A percentile compares a stretch with the other conserved stretches of the same genome.
Evolutionary conservation across 768 basidiomycete genomes (phyloP).

Genomic region (Dentipellis sp.): DNA sequence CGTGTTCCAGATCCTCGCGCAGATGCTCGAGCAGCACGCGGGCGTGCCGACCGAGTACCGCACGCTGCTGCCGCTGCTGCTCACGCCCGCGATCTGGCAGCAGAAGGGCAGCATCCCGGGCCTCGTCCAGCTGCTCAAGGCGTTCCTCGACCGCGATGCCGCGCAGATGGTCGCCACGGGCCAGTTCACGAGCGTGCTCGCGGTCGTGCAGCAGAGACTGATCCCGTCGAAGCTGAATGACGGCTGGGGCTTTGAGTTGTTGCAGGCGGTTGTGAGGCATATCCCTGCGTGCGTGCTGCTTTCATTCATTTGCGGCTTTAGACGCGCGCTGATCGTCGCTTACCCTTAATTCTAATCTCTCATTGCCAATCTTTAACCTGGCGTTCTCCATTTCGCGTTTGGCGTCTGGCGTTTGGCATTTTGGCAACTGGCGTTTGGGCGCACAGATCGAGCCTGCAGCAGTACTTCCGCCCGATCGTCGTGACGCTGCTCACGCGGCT

Average conservation of each 20-base stretch:
- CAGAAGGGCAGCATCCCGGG: conserved; percentile 94
- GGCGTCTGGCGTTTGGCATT: not conserved
- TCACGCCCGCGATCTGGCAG: conserved; percentile 83
- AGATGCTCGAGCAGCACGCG: conserved; percentile 83
- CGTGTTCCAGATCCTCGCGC: conserved; percentile 92
- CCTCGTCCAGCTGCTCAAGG: conserved; percentile 78
- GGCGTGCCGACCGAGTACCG: conserved; percentile 73
- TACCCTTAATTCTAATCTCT: not conserved
- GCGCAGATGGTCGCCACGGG: conserved; percentile 55
- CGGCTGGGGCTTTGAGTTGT: conserved; percentile 82
- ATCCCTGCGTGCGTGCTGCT: conserved; percentile 60
- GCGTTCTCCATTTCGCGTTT: too few species aligned
- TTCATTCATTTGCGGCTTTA: not conserved
- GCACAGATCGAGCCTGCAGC: conserved; percentile 50
- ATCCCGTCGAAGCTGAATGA: conserved; percentile 86
- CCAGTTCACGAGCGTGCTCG: conserved; percentile 72
- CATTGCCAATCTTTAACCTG: too few species aligned
- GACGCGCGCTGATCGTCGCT: too few species aligned
- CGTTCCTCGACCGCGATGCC: conserved; percentile 70
- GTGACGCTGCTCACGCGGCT: conserved; percentile 78
- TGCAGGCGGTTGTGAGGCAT: conserved; percentile 65
- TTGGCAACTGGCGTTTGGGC: not conserved
- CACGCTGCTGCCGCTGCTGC: conserved; percentile 67
- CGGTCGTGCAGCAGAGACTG: conserved; percentile 83
- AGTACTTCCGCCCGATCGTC: conserved; percentile 66